Conservation (phyloP, 2,329 filamentous ascomycete species). For the Calonectria honghensis region DNA sequence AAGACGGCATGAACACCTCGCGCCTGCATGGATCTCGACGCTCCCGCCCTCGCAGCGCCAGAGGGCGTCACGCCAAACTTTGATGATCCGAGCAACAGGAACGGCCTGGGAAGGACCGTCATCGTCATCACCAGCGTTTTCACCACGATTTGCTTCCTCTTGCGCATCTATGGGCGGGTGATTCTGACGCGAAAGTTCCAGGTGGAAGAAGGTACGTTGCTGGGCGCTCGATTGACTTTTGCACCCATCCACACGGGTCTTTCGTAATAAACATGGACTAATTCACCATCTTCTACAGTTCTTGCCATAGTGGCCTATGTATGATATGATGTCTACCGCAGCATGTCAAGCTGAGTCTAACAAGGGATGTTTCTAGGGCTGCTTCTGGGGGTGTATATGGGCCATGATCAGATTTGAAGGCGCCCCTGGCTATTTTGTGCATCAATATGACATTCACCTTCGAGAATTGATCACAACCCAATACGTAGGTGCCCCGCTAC, state of each 20-base stretch:
- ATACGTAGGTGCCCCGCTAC: neutral
- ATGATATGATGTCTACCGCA: neutral
- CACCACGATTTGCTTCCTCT: neutral
- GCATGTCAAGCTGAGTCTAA: neutral
- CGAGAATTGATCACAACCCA: neutral
- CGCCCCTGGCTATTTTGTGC: neutral
- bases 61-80: neutral
- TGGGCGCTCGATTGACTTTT: neutral
- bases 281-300: neutral
- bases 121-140: neutral
- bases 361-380: neutral
- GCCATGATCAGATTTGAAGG: neutral
- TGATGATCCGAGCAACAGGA: neutral
- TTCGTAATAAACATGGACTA: neutral
- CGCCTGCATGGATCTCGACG: neutral
- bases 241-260: neutral
- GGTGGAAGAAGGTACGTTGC: neutral
- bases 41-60: neutral
- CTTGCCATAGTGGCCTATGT: neutral
- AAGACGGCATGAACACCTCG: neutral
- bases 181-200: constrained; percentile 1
- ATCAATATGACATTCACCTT: constrained; percentile 8
- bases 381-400: constrained; percentile 17
- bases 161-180: constrained; percentile 3
- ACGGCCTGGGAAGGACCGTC: constrained; percentile 1